Evolutionary conservation across 2,329 filamentous ascomycete species (phyloP).

Genomic region (Fusarium camptoceras): DNA sequence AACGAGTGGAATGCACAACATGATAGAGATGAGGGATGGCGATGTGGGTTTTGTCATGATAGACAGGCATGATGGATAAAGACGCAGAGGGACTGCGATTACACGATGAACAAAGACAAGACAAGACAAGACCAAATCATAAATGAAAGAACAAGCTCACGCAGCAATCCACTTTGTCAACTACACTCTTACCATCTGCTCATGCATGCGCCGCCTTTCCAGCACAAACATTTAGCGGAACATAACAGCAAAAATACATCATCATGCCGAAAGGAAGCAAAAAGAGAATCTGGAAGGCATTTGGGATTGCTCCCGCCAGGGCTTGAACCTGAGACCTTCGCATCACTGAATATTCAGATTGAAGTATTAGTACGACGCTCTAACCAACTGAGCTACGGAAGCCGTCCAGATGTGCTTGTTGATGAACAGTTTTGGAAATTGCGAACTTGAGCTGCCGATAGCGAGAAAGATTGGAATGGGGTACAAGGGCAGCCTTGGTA

Average conservation of each 20-base stretch:
- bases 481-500: too few relatives aligned
- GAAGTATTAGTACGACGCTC: conserved; percentile 38
- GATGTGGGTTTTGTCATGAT: conserved; percentile 17
- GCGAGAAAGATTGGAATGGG: too few relatives aligned
- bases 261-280: neutral
- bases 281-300: conserved; percentile 13
- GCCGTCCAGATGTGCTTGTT: conserved; percentile 28
- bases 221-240: neutral
- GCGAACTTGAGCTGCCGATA: neutral
- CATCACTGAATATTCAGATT: conserved; percentile 25
- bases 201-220: neutral
- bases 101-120: conserved; percentile 8
- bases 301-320: conserved; percentile 34
- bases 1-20: conserved; percentile 18
- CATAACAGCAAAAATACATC: neutral
- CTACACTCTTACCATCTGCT: neutral
- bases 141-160: conserved; percentile 15
- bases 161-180: conserved; percentile 21
- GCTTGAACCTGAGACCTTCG: conserved; percentile 37
- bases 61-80: conserved; percentile 26
- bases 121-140: conserved; percentile 8
- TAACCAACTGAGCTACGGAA: conserved; percentile 39
- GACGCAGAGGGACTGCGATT: conserved; percentile 10
- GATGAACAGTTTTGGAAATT: neutral
- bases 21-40: conserved; percentile 6